Conservation (phyloP, 2,329 filamentous ascomycete genomes). For the Didymella segeticola region DNA sequence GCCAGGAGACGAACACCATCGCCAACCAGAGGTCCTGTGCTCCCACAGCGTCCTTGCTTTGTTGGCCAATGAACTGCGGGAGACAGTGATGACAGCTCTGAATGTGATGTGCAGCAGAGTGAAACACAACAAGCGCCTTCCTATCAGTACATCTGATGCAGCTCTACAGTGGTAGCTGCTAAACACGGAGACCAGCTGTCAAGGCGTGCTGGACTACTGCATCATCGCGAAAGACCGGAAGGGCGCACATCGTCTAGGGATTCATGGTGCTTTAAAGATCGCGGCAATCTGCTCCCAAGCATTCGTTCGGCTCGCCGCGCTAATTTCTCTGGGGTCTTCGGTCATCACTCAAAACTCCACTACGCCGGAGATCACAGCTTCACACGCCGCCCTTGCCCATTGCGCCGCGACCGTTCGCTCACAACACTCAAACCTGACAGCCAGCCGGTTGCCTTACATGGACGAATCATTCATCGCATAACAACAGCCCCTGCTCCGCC, state of each 20-base stretch:
- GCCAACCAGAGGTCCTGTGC: conserved; percentile 14
- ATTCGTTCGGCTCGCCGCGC: conserved; percentile 18
- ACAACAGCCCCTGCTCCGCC: conserved; percentile 20
- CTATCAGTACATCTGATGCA: conserved; percentile 3
- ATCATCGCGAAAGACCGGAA: conserved; percentile 21
- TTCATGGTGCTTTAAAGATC: conserved; percentile 4
- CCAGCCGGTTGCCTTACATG: conserved; percentile 38
- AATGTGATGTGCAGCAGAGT: conserved; percentile 12
- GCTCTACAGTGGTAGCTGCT: conserved; percentile 15
- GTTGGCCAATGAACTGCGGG: conserved; percentile 4
- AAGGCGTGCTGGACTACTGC: conserved; percentile 13
- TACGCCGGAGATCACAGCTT: conserved; percentile 20
- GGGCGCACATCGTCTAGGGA: conserved; percentile 10
- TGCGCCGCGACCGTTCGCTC: conserved; percentile 26
- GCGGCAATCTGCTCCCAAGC: conserved; percentile 16
- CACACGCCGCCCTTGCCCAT: conserved; percentile 22
- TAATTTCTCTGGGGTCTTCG: conserved; percentile 30
- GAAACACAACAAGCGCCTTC: conserved; percentile 16
- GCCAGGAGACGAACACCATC: conserved; percentile 12
- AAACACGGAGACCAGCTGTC: conserved; percentile 10
- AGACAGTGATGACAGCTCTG: background rate
- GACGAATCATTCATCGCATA: conserved; percentile 28
- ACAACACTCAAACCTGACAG: conserved; percentile 11
- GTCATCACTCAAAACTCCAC: conserved; percentile 30
- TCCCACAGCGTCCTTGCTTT: conserved; percentile 22